Base-by-base conservation (phyloP, 352 stramenopile genomes). In the Globisporangium rhizosaccharum region DNA sequence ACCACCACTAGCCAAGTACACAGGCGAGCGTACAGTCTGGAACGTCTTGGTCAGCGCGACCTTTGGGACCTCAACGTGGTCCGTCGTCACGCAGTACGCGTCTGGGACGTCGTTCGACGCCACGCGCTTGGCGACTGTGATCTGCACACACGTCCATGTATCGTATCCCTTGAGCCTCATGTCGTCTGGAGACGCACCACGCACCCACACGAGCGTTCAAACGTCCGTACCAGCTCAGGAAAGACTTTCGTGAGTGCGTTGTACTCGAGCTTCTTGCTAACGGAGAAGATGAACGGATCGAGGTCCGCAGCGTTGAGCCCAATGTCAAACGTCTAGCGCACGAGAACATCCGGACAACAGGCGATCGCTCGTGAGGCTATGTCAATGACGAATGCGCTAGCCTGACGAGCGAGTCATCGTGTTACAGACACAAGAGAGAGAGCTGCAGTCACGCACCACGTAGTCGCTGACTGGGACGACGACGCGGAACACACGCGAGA, bases 261-360 rank as follows among this genome's bases (percentile, higher is more conserved):
- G 66, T 84, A 92, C 51, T 79, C 64, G 58, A 83, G 51, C 63
- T 88, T 90, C 71, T 92, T 92, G 60, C 74, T 78, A 45, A 92
- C 71, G 14, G 67, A 67, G 46, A 92, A 73, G 42, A 92, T 76
- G 46, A 92, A 79, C 49, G 82, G 80, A 59, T 92, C 82, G 51
- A 90, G 33, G 25, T 85, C 68, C 17, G 62, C 63, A 0, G 67
- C 65, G 45, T 88, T 85, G 18, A 92, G 60, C 10, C 79, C 75
- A 46, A 92, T 72, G 57, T 89, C 76, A 33, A 92, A 70, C 48
- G 79, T 89, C 82, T 92, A 56, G 15, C 15, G 33, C 14, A 12
- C 41, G 23, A 18, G 28, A 41, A 25, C 7, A 18, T 7, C 30
- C 18, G 36, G n/a, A 37, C 2, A 28, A 2, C 28, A 14, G 37